Evolutionary conservation across 495 filamentous ascomycete genomes (phyloP).

Genomic region (Penicillium riverlandense): DNA sequence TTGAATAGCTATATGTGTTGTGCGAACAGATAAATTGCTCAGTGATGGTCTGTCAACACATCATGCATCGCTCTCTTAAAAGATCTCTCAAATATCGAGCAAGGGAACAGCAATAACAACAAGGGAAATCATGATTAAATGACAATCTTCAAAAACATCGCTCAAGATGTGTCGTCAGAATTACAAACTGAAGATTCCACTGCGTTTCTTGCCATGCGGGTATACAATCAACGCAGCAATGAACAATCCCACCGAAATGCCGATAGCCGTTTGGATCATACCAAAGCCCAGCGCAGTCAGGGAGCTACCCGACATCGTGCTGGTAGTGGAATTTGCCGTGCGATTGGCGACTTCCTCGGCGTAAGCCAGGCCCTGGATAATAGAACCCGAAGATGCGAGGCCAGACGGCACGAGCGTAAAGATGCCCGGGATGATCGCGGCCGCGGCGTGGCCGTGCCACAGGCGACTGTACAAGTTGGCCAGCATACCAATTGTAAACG

Average conservation of each 20-base stretch:
- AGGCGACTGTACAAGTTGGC: slow-evolving; percentile 79
- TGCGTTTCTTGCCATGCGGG: slow-evolving; percentile 72
- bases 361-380: slow-evolving; percentile 69
- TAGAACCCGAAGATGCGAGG: slow-evolving; percentile 68
- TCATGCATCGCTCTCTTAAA: no score
- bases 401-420: slow-evolving; percentile 88
- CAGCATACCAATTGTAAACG: slow-evolving; percentile 72
- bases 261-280: slow-evolving; percentile 84
- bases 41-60: no score
- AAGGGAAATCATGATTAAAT: not conserved
- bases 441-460: slow-evolving; percentile 74
- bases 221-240: slow-evolving; percentile 75
- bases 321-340: slow-evolving; percentile 1
- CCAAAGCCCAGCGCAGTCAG: slow-evolving; percentile 45
- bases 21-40: no score
- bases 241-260: slow-evolving; percentile 81
- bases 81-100: not conserved
- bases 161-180: not conserved
- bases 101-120: not conserved
- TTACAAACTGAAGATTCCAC: slow-evolving; percentile 77
- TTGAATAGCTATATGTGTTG: no score
- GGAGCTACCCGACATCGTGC: slow-evolving; percentile 7
- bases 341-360: slow-evolving; percentile 56
- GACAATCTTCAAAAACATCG: no score
- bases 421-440: slow-evolving; percentile 83